Conservation (phyloP, 179 eudicot species). For the Kewa caespitosa region DNA sequence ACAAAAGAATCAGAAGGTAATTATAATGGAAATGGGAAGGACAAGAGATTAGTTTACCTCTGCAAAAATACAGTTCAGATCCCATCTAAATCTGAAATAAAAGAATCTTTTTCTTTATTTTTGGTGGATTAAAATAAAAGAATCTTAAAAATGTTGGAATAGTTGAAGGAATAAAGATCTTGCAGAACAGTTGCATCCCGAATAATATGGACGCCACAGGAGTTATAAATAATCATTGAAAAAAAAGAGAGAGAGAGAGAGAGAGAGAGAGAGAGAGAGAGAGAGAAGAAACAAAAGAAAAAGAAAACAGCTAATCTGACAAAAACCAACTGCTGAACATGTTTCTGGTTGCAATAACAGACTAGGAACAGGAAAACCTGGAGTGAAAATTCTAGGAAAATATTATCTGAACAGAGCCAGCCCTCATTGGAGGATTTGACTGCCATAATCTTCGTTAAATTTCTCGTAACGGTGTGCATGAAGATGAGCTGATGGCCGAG, state of each 20-base stretch:
- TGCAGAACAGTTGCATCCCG: background rate
- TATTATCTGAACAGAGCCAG: background rate
- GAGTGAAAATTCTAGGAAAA: background rate
- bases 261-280: no score
- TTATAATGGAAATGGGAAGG: no score
- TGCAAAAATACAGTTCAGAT: no score
- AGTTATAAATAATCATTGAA: no score
- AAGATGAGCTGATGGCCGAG: conserved; percentile 95
- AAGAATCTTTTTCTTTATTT: no score
- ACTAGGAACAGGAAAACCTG: background rate
- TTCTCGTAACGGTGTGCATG: conserved; percentile 84
- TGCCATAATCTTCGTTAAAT: conserved; percentile 88
- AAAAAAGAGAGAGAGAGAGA: no score
- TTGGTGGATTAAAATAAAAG: no score
- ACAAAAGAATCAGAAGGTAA: no score
- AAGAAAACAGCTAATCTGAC: background rate
- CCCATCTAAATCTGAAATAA: no score
- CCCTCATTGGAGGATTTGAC: conserved; percentile 73
- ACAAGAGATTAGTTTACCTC: no score
- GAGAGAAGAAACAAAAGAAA: no score
- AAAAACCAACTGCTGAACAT: background rate
- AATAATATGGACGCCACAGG: background rate
- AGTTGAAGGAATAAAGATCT: background rate
- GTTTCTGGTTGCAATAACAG: background rate
- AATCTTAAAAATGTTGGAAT: background rate